phyloP scores from a whole-genome alignment of 169 alveolate genomes.

The Pseudocohnilembus persalinus region DNA sequence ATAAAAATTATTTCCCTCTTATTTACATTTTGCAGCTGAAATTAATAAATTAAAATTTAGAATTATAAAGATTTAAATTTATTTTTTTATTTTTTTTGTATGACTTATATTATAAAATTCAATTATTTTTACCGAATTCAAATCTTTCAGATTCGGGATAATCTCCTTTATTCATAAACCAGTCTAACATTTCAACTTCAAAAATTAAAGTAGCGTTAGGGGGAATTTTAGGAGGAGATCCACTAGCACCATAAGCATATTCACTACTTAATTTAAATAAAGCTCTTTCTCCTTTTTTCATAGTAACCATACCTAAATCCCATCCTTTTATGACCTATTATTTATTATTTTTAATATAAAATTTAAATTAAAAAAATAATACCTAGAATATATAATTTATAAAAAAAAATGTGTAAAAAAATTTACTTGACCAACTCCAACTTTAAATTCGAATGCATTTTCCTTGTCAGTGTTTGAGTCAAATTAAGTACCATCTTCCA shows the following conservation, averaged over 20 bases:
- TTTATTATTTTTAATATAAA: conserved; percentile 19
- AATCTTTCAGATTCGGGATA: conserved; percentile 64
- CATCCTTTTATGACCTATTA: conserved; percentile 77
- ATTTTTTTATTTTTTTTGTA: conserved; percentile 31
- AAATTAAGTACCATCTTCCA: conserved; percentile 76
- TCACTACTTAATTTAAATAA: conserved; percentile 59
- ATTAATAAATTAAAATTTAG: background rate
- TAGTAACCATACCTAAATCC: conserved; percentile 77
- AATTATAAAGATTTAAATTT: no score
- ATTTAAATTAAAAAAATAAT: no score
- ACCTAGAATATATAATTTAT: no score
- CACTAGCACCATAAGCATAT: conserved; percentile 85
- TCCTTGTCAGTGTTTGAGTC: conserved; percentile 70
- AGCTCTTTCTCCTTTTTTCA: conserved; percentile 82
- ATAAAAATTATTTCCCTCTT: background rate
- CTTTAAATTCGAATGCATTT: conserved; percentile 62
- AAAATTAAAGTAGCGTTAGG: conserved; percentile 75
- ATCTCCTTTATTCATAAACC: conserved; percentile 70
- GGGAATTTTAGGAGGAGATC: conserved; percentile 84
- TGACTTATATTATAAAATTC: no score
- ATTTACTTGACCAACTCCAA: conserved; percentile 65
- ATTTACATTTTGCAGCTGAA: background rate
- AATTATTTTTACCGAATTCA: conserved; percentile 64
- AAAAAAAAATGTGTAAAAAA: background rate
- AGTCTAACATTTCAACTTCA: conserved; percentile 78